Percentiles rank a stretch among this genome's conserved stretches.
Evolutionary conservation across 2,329 filamentous ascomycete species (phyloP).

Genomic region (Fusarium cicatricum): DNA sequence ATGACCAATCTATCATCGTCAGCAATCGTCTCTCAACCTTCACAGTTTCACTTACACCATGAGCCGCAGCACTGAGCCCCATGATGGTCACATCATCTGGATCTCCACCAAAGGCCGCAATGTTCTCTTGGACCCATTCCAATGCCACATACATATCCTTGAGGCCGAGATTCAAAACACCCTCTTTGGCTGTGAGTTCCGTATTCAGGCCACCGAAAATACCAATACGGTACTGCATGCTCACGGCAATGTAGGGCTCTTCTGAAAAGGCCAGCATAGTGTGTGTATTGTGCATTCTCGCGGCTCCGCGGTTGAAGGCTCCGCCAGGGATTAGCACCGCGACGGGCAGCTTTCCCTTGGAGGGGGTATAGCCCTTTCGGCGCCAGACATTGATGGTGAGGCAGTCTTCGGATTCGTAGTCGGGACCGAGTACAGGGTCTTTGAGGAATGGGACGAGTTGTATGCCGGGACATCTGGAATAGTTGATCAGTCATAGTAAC

Average conservation of each 20-base stretch:
- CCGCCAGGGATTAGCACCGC: conserved; percentile 42
- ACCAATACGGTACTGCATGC: conserved; percentile 58
- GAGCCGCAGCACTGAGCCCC: conserved; percentile 52
- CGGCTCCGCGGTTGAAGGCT: conserved; percentile 45
- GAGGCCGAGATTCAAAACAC: conserved; percentile 62
- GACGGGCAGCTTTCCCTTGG: conserved; percentile 38
- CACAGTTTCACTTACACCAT: conserved; percentile 28
- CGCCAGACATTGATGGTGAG: conserved; percentile 41
- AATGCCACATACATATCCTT: conserved; percentile 58
- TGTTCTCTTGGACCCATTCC: conserved; percentile 61
- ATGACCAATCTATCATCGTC: conserved; percentile 39
- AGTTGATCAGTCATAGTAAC: conserved; percentile 1
- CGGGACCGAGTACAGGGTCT: conserved; percentile 42
- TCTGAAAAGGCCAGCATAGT: conserved; percentile 60
- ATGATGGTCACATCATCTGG: conserved; percentile 57
- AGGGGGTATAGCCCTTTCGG: conserved; percentile 17
- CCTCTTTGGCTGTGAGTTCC: conserved; percentile 58
- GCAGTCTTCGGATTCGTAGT: conserved; percentile 44
- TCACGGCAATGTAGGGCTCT: conserved; percentile 58
- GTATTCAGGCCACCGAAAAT: conserved; percentile 68
- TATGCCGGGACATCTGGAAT: conserved; percentile 41
- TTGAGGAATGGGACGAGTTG: conserved; percentile 45
- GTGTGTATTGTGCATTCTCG: conserved; percentile 49
- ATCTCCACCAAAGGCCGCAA: conserved; percentile 59
- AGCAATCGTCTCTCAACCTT: background rate